phyloP scores from a whole-genome alignment of 2,329 filamentous ascomycete genomes.

The Phialemoniopsis sp. region DNA sequence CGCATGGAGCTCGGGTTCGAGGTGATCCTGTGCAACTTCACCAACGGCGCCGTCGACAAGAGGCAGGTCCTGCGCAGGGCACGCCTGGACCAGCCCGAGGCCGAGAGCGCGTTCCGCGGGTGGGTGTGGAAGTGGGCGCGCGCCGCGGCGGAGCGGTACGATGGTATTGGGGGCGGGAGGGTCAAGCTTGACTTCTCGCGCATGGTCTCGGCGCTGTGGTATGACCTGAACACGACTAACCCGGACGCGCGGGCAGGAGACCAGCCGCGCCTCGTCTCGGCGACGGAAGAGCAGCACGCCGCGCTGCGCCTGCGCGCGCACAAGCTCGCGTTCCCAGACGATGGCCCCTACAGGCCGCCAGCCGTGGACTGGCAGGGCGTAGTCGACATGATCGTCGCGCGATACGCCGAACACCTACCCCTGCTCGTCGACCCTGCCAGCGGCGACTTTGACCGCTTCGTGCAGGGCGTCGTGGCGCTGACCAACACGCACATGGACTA shows the following conservation, averaged over 20 bases:
- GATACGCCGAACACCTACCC: slow-evolving; percentile 54
- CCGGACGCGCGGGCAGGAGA: slow-evolving; percentile 20
- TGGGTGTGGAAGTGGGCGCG: slow-evolving; percentile 28
- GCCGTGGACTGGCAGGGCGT: slow-evolving; percentile 64
- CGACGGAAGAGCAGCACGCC: slow-evolving; percentile 11
- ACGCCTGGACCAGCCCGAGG: no score
- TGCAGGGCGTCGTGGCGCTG: slow-evolving; percentile 29
- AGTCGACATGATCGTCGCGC: slow-evolving; percentile 59
- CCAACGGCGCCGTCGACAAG: slow-evolving; percentile 28
- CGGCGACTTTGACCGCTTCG: slow-evolving; percentile 20
- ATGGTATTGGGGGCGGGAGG: slow-evolving; percentile 36
- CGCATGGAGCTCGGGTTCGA: slow-evolving; percentile 72
- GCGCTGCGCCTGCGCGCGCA: slow-evolving; percentile 22
- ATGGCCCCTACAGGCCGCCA: no score
- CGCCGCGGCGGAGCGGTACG: slow-evolving; percentile 37
- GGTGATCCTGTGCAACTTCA: slow-evolving; percentile 64
- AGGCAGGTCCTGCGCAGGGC: slow-evolving; percentile 23
- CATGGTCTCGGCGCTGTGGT: slow-evolving; percentile 48
- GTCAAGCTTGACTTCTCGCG: slow-evolving; percentile 42
- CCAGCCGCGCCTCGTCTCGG: slow-evolving; percentile 15
- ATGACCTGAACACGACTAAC: slow-evolving; percentile 44
- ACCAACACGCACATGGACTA: slow-evolving; percentile 40
- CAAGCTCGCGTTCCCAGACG: slow-evolving; percentile 14
- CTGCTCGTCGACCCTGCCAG: slow-evolving; percentile 26
- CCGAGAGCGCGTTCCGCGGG: slow-evolving; percentile 6